These are phyloP conservation scores for Stephania cephalantha DNA, from an alignment of 164 flowering plant species.

Conservation along the genomic window DNA sequence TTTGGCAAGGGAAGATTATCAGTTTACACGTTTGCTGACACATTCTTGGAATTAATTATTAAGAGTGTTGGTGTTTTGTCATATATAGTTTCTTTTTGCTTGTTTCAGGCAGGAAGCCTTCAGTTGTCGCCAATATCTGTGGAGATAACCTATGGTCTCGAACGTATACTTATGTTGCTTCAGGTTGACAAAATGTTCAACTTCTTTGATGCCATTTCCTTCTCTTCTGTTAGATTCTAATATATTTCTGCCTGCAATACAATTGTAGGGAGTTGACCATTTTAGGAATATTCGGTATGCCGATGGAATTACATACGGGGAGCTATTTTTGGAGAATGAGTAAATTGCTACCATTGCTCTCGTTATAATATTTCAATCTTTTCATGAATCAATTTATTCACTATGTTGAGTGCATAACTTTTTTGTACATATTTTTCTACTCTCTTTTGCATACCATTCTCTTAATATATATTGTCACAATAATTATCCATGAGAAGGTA, in stretches of 20 bases:
- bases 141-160: slow-evolving; percentile 99
- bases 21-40: background rate
- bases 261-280: slow-evolving; percentile 89
- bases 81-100: background rate
- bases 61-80: background rate
- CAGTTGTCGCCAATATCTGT: slow-evolving; percentile 80
- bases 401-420: background rate
- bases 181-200: slow-evolving; percentile 47
- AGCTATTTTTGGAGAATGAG: slow-evolving; percentile 95
- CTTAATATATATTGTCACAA: background rate
- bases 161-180: slow-evolving; percentile 91
- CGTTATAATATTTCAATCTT: background rate
- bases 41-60: background rate
- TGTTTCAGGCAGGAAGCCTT: slow-evolving; percentile 82
- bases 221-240: slow-evolving; percentile 5
- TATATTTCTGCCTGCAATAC: slow-evolving; percentile 8
- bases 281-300: slow-evolving; percentile 91
- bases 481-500: background rate
- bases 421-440: background rate
- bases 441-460: background rate
- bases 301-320: slow-evolving; percentile 93
- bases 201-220: slow-evolving; percentile 3
- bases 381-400: background rate
- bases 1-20: background rate
- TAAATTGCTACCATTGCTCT: slow-evolving; percentile 24